Evolutionary conservation across 2,329 filamentous ascomycete genomes (phyloP), one percentile per base, ranked within the genome.

Genomic region (Moelleriella libera): DNA sequence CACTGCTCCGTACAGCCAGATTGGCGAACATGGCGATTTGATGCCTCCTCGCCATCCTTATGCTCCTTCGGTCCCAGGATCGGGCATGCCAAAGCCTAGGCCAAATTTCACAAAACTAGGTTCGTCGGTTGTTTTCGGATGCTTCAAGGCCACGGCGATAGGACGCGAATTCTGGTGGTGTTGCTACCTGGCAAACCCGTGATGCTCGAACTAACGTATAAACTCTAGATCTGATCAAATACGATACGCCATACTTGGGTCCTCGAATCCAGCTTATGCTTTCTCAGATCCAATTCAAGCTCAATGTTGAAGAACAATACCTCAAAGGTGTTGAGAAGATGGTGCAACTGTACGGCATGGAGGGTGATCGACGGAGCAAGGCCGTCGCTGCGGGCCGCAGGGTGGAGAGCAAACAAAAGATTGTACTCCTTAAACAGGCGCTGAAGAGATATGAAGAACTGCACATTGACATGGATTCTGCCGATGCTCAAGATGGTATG

Each of bases 291-390:
- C 88, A 97, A 66, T 98, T 98, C 72, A 98, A 98, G 70, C 77
- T 98, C 51, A 95, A 92, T 55, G 92, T 98, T 30, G 92, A 98
- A 65, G 94, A 96, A 63, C 92, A 98, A 68, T 98, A 98, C 67
- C 88, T 97, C 55, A 94, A 94, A 60, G 92, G 92, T 52, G 92
- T 98, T 57, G 92, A 98, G 67, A 98, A 98, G 71, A 97, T 98
- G 92, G 87, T 96, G 44, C 88, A 92, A 63, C 74, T 98, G 37
- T 98, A 98, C 62, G 83, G 92, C 62, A 92, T 97, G 76, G 92
- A 97, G 64, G 90, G 92, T 31, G 92, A 98, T 62, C 82, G 89
- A 57, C 96, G 95, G 72, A 97, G 90, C 69, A 87, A 85, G 63
- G 82, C 85, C 49, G 92, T 98, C 65, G 92, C 92, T 41, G 88